phyloP scores from a whole-genome alignment of 2,329 filamentous ascomycete species.

The Aaosphaeria pasadenensis region DNA sequence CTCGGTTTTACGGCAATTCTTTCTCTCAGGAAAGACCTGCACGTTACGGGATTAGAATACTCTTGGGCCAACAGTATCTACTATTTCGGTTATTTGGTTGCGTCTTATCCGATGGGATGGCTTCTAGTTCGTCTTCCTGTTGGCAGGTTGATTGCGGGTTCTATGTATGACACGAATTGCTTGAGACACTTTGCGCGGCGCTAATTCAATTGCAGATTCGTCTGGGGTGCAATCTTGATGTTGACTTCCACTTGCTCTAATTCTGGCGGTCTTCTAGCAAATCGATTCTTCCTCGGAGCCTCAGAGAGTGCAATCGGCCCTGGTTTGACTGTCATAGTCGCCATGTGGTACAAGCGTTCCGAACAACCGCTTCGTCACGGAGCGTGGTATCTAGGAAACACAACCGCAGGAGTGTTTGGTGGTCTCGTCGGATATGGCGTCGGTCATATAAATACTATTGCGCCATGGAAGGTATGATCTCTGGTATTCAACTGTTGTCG shows the following conservation, averaged over 20 bases:
- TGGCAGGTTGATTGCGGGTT: slow-evolving; percentile 3
- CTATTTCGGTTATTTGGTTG: slow-evolving; percentile 13
- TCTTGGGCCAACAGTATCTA: slow-evolving; percentile 22
- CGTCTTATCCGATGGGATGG: slow-evolving; percentile 1
- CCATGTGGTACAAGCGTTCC: slow-evolving; percentile 16
- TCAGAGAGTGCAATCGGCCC: slow-evolving; percentile 23
- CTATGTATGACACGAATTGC: background rate
- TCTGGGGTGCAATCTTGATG: slow-evolving; percentile 2
- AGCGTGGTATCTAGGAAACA: slow-evolving; percentile 5
- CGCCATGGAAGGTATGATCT: background rate
- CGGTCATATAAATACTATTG: background rate
- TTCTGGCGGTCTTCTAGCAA: slow-evolving; percentile 13
- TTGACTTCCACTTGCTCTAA: slow-evolving; percentile 4
- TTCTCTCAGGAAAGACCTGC: slow-evolving; percentile 13
- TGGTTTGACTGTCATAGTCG: slow-evolving; percentile 23
- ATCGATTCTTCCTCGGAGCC: slow-evolving; percentile 18
- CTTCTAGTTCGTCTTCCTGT: slow-evolving; percentile 7
- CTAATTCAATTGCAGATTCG: background rate
- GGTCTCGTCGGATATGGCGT: slow-evolving; percentile 2
- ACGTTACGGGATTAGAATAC: slow-evolving; percentile 17
- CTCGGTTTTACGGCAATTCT: slow-evolving; percentile 19
- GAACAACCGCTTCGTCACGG: slow-evolving; percentile 2
- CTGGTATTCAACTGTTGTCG: background rate
- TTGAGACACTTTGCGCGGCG: too few species aligned
- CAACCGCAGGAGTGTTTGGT: background rate